Evolutionary conservation across 1,284 basidiomycete species (phyloP), one percentile per base, ranked within the genome.

Genomic region (Gymnopus androsaceus): DNA sequence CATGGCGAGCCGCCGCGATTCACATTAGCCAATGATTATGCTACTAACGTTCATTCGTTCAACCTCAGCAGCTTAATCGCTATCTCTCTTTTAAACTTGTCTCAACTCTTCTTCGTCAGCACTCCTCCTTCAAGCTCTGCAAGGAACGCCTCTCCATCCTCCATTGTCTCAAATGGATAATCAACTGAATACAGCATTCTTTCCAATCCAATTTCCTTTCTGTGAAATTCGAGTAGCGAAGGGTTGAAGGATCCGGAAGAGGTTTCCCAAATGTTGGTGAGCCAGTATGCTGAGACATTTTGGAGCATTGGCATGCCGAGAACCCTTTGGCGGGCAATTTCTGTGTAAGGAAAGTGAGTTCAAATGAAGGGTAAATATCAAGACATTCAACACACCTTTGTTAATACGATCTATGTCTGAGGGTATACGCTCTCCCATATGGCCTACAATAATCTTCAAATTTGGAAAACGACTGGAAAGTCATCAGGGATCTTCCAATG

Each of bases 171-270:
- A 58, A 65, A 77, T 2, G 73, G 74, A 60, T 78, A 78, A 60
- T 78, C 75, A 27, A 78, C 69, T 7, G 75, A 76, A 55, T 70
- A 76, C 65, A 76, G 52, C 28, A 78, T 76, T n/a, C 70, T 63
- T 53, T 72, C 67, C 40, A 75, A 51, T 3, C 75, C 76, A 61
- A 78, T 76, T 51, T 73, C 64, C 14, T 64, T 56, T 15, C 66
- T 70, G 55, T 78, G 75, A 55, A 76, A 75, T 31, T 72, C 54
- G 12, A 78, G 63, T 8, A 78, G 66, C 11, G 66, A 58, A 1
- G 75, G 74, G 2, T 71, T 72, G 53, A 79, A 79, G 55, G 76
- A 74, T 3, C 75, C 77, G 14, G 76, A 76, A 0, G 73, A 72
- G 0, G 76, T 79, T 59, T 76, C 74, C 58, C 70, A 72, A 14